These are phyloP conservation scores for Hypoxylon sp. DNA, from an alignment of 2,329 filamentous ascomycete species.

Conservation along the genomic window DNA sequence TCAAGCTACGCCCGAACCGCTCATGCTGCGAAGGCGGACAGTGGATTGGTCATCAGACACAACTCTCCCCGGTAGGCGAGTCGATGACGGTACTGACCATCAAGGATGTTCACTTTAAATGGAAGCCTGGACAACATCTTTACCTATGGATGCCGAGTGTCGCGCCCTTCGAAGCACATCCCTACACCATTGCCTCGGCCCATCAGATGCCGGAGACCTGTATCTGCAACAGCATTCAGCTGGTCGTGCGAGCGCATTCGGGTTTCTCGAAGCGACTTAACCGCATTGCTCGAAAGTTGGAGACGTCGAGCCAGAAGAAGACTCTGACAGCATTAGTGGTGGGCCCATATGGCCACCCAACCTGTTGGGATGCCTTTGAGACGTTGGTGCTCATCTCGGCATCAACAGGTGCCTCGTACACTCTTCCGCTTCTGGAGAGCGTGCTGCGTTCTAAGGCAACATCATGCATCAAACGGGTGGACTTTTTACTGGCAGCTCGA, in stretches of 20 bases:
- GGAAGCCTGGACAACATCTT: conserved; percentile 70
- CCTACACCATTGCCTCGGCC: conserved; percentile 71
- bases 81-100: conserved; percentile 69
- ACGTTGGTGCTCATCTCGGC: conserved; percentile 70
- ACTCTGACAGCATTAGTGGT: conserved; percentile 62
- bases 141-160: conserved; percentile 70
- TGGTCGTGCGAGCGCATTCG: conserved; percentile 66
- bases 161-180: conserved; percentile 67
- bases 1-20: conserved; percentile 56
- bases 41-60: conserved; percentile 64
- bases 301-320: conserved; percentile 47
- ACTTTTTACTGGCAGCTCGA: conserved; percentile 65
- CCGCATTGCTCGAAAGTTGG: conserved; percentile 56
- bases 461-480: conserved; percentile 64
- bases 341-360: conserved; percentile 68
- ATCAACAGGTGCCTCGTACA: conserved; percentile 73
- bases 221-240: conserved; percentile 69
- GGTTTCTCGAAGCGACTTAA: conserved; percentile 69
- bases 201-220: conserved; percentile 63
- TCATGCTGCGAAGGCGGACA: conserved; percentile 61
- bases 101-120: conserved; percentile 69
- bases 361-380: conserved; percentile 69
- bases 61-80: conserved; percentile 61
- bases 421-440: conserved; percentile 68
- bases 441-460: conserved; percentile 57